Evolutionary conservation across 1,284 basidiomycete genomes (phyloP), one percentile per base, ranked within the genome.

Genomic region (Puccinia coronata): DNA sequence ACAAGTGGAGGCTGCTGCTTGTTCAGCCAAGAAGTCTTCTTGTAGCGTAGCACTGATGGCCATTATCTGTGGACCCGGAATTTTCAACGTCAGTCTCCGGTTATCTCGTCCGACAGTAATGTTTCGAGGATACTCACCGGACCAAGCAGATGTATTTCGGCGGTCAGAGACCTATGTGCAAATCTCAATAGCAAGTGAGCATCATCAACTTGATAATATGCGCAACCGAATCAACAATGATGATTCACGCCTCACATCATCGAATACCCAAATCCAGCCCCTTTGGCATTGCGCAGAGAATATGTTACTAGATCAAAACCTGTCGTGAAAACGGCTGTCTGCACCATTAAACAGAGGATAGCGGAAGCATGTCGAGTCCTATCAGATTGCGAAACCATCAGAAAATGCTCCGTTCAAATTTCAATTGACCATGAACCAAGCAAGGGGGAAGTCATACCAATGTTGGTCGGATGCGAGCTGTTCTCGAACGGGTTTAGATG

Each of bases 101-200:
- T 59, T 55, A 36, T 36, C 14, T 20, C 4, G 18, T 28, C 59
- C n/a, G n/a, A 63, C 36, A 23, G 28, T 8, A 23, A 5, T 8
- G 34, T 11, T 16, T 59, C 39, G 25, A 47, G 41, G 41, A 16
- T 18, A n/a, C 71, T 73, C 36, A 73, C 71, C 9, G 71, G 71
- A 25, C 71, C 71, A 59, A 73, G 55, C 55, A 73, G n/a, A 55
- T 73, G 53, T 2, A 73, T 20, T 43, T 73, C 34, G 71, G 53
- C 71, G 20, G 34, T 59, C 53, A 73, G 36, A 59, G 71, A 73
- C 34, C 71, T 73, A 36, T n/a, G 9, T 23, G 5, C 23, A 25
- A n/a, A 53, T 31, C 8, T 23, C 14, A 28, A 43, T 43, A 28
- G 39, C 20, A 3, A 14, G 25, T 67, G 39, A 67, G 63, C 63